Base-by-base conservation (phyloP, 2,329 filamentous ascomycete genomes). In the Triangularia setosa region DNA sequence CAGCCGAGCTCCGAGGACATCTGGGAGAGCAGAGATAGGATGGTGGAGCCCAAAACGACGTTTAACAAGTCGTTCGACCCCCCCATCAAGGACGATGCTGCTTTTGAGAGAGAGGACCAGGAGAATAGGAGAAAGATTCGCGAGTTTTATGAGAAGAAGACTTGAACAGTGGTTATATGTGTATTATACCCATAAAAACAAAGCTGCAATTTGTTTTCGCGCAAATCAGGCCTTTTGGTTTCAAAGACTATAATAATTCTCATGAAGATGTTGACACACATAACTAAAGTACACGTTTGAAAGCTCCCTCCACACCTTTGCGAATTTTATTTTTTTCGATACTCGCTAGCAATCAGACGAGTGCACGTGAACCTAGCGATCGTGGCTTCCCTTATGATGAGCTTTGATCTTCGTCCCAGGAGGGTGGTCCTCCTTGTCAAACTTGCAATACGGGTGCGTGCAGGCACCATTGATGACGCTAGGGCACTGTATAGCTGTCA, bases 1-100 rank as follows among this genome's bases (percentile, higher is more conserved):
- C 75, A 73, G 69, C 85, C 85, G 18, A 96, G 87, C 75, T 96
- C 92, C 78, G 92, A 97, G 79, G 91, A 97, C 80, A 81, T 99
- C 3, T 99, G 95, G 95, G 85, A 89, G 75, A 82, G 88, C 62
- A 86, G 95, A 71, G 81, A 82, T 35, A 83, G 85, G 68, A 86
- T 83, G 68, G 78, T 94, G 5, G 68, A 74, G n/a, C 74, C 76
- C 0, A 82, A 77, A 1, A 75, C 77, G 1, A 81, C 78, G 0
- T 87, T 87, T 66, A 73, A 69, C 4, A 74, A 76, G 40, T 69
- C 70, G 2, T 77, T 83, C 52, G 78, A 78, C 14, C 71, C 72
- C 67, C 75, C 77, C 1, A 69, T 72, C 0, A 67, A 40, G 28
- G 67, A 70, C 21, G 81, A 84, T 54, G 78, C 79, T 21, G 80